phyloP scores from a whole-genome alignment of 331 rosid genomes.

The Saraca asoca region DNA sequence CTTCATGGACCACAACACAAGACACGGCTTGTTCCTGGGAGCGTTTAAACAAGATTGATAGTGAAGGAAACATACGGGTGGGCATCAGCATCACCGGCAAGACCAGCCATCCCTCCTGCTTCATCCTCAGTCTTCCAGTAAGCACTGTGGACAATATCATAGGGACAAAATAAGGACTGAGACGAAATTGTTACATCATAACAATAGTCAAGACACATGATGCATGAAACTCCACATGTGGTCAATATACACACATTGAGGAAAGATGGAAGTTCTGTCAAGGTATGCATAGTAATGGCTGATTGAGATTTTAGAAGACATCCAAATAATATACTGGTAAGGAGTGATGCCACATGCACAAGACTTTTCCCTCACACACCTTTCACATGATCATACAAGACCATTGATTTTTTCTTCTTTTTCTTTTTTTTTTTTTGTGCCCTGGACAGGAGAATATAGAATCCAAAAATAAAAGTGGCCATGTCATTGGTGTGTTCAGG shows the following conservation, averaged over 20 bases:
- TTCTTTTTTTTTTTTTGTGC: too few relatives aligned
- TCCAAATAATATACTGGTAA: too few relatives aligned
- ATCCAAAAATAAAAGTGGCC: too few relatives aligned
- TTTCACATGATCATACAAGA: too few relatives aligned
- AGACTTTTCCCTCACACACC: not conserved
- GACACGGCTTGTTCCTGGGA: slow-evolving; percentile 26
- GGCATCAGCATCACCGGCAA: slow-evolving; percentile 74
- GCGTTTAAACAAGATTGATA: slow-evolving; percentile 67
- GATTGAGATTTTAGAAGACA: not conserved
- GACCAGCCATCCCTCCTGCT: slow-evolving; percentile 75
- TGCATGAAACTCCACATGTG: not conserved
- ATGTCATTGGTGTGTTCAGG: too few relatives aligned
- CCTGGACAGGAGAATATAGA: too few relatives aligned
- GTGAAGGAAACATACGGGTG: slow-evolving; percentile 92
- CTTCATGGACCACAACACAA: slow-evolving; percentile 34
- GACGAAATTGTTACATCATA: not conserved
- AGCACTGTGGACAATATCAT: slow-evolving; percentile 53
- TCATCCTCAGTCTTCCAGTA: slow-evolving; percentile 91
- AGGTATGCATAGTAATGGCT: slow-evolving; percentile 19
- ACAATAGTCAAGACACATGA: not conserved
- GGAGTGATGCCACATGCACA: too few relatives aligned
- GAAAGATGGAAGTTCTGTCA: not conserved
- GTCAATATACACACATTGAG: too few relatives aligned
- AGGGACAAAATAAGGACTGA: not conserved
- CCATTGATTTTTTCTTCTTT: too few relatives aligned